A percentile compares a stretch with the other conserved stretches of the same genome.
phyloP scores from a whole-genome alignment of 2,329 filamentous ascomycete species.

The Fusarium setosum region DNA sequence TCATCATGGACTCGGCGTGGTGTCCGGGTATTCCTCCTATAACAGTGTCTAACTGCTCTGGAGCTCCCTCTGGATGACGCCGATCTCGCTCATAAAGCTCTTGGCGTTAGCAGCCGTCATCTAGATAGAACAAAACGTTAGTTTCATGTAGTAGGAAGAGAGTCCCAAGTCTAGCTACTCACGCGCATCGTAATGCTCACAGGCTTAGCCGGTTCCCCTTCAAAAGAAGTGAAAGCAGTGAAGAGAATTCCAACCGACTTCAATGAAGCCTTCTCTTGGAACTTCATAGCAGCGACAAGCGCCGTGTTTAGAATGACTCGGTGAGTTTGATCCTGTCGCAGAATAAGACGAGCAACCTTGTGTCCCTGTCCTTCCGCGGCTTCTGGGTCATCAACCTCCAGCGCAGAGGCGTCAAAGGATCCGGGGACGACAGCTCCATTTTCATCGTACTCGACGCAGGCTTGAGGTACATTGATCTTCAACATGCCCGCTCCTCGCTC shows the following conservation, averaged over 20 bases:
- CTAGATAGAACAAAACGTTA: slow-evolving; percentile 46
- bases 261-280: slow-evolving; percentile 80
- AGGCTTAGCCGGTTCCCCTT: slow-evolving; percentile 64
- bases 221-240: slow-evolving; percentile 73
- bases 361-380: slow-evolving; percentile 45
- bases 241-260: slow-evolving; percentile 77
- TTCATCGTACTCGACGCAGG: slow-evolving; percentile 67
- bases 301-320: slow-evolving; percentile 88
- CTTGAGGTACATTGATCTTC: slow-evolving; percentile 81
- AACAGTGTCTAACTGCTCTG: slow-evolving; percentile 48
- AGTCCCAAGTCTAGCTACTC: slow-evolving; percentile 38
- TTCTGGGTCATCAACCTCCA: slow-evolving; percentile 58
- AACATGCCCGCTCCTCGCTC: slow-evolving; percentile 87
- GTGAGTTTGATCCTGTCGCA: slow-evolving; percentile 91
- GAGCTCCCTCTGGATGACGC: slow-evolving; percentile 63
- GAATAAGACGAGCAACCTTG: slow-evolving; percentile 78
- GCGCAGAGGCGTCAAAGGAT: slow-evolving; percentile 65
- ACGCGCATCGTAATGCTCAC: slow-evolving; percentile 72
- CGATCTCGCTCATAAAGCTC: slow-evolving; percentile 61
- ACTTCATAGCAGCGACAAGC: slow-evolving; percentile 81
- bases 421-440: slow-evolving; percentile 60
- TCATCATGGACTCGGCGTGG: slow-evolving; percentile 20
- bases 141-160: not conserved
- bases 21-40: slow-evolving; percentile 11
- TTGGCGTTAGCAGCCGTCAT: slow-evolving; percentile 66